A percentile compares a stretch with the other conserved stretches of the same genome.
phyloP scores from a whole-genome alignment of 2,329 filamentous ascomycete species.

The Talaromyces sp. region DNA sequence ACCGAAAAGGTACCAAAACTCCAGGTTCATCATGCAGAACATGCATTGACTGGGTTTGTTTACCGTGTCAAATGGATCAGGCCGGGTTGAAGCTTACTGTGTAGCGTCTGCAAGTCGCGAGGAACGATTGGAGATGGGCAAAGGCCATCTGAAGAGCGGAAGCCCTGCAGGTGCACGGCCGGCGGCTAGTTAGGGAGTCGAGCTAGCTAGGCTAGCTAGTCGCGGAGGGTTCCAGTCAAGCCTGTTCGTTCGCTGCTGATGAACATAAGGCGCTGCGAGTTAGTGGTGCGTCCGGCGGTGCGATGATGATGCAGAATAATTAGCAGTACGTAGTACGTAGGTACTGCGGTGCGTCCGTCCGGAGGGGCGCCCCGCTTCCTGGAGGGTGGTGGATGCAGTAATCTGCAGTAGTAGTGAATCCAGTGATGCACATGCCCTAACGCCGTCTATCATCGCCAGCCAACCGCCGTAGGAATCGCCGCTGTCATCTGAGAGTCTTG shows the following conservation, averaged over 20 bases:
- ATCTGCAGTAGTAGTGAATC: background rate
- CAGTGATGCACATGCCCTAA: background rate
- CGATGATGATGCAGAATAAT: background rate
- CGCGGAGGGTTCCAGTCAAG: background rate
- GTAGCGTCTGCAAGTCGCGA: constrained; percentile 3
- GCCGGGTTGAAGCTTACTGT: constrained; percentile 1
- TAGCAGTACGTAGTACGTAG: too few species aligned
- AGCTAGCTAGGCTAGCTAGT: background rate
- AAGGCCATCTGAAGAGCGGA: constrained; percentile 8
- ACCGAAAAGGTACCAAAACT: constrained; percentile 18
- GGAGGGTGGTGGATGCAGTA: background rate
- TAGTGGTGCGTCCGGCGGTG: background rate
- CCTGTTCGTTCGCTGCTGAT: background rate
- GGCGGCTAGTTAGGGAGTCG: constrained; percentile 2
- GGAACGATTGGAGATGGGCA: constrained; percentile 9
- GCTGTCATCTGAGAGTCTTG: background rate
- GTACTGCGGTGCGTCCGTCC: background rate
- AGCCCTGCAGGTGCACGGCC: constrained; percentile 10
- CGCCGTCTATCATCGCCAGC: background rate
- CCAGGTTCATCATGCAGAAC: constrained; percentile 10
- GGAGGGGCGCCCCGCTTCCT: background rate
- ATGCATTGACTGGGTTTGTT: constrained; percentile 4
- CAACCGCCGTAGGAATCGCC: background rate
- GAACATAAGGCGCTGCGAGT: background rate
- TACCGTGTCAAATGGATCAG: background rate